Evolutionary conservation across 2,329 filamentous ascomycete species (phyloP).

Genomic region (Fusarium chaquense): DNA sequence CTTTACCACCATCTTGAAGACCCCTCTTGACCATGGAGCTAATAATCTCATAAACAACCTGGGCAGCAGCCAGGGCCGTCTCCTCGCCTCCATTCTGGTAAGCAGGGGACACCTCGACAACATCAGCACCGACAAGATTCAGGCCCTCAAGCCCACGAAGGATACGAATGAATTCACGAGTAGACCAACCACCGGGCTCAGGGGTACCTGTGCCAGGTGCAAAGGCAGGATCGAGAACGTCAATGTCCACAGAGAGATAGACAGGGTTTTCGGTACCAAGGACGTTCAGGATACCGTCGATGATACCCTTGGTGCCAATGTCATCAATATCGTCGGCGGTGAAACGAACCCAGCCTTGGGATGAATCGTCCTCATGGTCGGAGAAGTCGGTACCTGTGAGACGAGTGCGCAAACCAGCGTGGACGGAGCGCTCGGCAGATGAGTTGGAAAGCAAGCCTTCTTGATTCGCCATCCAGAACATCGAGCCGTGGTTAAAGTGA

Average conservation of each 20-base stretch:
- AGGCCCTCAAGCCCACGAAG: constrained; percentile 83
- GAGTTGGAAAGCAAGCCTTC: constrained; percentile 82
- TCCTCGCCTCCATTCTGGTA: constrained; percentile 86
- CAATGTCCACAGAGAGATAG: constrained; percentile 85
- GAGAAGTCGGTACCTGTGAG: constrained; percentile 73
- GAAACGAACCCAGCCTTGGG: constrained; percentile 84
- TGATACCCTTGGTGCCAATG: constrained; percentile 76
- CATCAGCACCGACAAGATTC: constrained; percentile 89
- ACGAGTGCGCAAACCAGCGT: constrained; percentile 84
- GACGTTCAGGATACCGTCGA: constrained; percentile 75
- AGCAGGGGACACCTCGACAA: constrained; percentile 86
- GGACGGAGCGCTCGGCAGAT: constrained; percentile 78
- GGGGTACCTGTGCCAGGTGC: constrained; percentile 86
- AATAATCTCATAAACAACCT: constrained; percentile 87
- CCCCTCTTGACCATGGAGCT: constrained; percentile 76
- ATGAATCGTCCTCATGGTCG: constrained; percentile 78
- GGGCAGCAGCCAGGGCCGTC: constrained; percentile 84
- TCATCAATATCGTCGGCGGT: constrained; percentile 89
- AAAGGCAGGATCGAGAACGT: constrained; percentile 79
- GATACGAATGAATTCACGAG: constrained; percentile 85
- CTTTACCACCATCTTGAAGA: constrained; percentile 54
- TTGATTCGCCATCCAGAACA: constrained; percentile 89
- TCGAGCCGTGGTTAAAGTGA: constrained; percentile 86
- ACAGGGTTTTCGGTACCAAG: constrained; percentile 83
- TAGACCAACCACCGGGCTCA: constrained; percentile 92